Base-by-base conservation (phyloP, 495 filamentous ascomycete species). In the Aspergillus funiculosus region DNA sequence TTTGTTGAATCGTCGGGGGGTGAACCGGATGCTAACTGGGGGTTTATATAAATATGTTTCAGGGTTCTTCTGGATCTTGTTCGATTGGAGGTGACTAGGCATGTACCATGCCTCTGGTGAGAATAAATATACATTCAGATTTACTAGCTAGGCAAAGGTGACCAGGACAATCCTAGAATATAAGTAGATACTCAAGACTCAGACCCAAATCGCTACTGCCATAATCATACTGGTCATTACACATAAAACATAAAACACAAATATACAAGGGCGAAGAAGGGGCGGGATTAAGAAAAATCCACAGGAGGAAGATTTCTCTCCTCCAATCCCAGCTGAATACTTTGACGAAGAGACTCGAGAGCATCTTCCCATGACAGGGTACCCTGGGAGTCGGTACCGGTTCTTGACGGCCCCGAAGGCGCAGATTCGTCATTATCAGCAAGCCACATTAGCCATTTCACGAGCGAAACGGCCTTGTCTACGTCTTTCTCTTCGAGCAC, bases 401-500 rank as follows among this genome's bases (percentile, higher is more conserved):
- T 15, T 18, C 30, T 21, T 21, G 29, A 35, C 8, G 48, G 11
- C 34, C 32, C 13, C 17, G 39, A 30, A 15, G 21, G 4, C 13
- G 39, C 17, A 5, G 28, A 6, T 2, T 59, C 63, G 6, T 62
- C 62, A 30, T 83, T 79, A 20, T 75, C 77, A 19, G 92, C 64
- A 1, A 89, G 62, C 80, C 83, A 89, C 10, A 58, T 73, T 22
- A 94, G 40, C 87, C 88, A 94, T 49, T 67, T 75, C 0, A 82
- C 71, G 5, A 89, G 63, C 5, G 74, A 76, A 0, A 79, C 73
- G 4, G 78, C 85, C 62, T 92, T 92, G 13, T 75, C 79, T 65
- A 94, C 69, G 59, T 95, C 78, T 47, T 72, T 68, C 63, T 95
- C 89, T 20, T 87, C 81, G 2, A 60, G 25, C 0, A 91, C 75